Conservation (phyloP, 164 flowering plant species). For the Umbilicus rupestris region DNA sequence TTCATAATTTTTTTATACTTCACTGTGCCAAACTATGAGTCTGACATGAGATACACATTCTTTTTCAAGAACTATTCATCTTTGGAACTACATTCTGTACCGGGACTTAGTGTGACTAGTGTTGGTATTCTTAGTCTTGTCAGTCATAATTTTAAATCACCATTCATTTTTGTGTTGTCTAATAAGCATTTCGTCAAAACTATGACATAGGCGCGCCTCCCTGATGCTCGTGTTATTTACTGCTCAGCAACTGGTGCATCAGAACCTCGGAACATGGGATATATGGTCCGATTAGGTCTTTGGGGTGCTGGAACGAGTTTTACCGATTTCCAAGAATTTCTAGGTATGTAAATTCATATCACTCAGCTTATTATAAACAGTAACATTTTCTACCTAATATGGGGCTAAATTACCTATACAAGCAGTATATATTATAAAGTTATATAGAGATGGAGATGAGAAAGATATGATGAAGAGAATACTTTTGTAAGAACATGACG, state of each 20-base stretch:
- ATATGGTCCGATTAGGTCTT: conserved; percentile 97
- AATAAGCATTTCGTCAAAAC: conserved; percentile 14
- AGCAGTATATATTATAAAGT: not conserved
- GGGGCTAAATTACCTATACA: not conserved
- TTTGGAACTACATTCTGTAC: not conserved
- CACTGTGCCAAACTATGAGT: not conserved
- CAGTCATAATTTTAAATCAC: not conserved
- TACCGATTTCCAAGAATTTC: conserved; percentile 53
- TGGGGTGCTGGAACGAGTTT: conserved; percentile 96
- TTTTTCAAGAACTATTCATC: not conserved
- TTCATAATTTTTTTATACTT: too few relatives aligned
- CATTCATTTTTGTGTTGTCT: not conserved
- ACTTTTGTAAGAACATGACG: too few relatives aligned
- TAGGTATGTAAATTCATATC: conserved; percentile 37
- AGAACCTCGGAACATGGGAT: conserved; percentile 96
- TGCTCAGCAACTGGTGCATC: conserved; percentile 99
- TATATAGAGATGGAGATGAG: too few relatives aligned
- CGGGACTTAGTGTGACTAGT: not conserved
- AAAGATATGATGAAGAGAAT: too few relatives aligned
- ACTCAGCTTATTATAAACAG: not conserved
- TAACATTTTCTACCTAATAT: not conserved
- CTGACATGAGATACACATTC: not conserved
- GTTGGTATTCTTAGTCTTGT: not conserved
- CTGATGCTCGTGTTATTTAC: conserved; percentile 90
- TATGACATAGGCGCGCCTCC: conserved; percentile 65